Evolutionary conservation across 2,329 filamentous ascomycete genomes (phyloP).

Genomic region (Leptodontidium sp.): DNA sequence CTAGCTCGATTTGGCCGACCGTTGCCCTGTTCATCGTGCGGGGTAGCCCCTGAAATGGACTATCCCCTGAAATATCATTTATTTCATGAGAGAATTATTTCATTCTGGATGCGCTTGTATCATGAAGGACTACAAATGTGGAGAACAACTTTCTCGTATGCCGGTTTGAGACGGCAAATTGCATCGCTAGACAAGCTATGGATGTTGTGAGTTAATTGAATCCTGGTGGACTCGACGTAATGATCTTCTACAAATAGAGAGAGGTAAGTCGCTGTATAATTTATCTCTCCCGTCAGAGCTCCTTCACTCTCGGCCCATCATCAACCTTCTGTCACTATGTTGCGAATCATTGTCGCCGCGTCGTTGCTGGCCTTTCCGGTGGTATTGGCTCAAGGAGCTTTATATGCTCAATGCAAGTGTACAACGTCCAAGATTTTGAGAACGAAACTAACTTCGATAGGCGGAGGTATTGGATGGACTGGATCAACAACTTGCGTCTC

Average conservation of each 20-base stretch:
- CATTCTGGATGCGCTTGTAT: neutral
- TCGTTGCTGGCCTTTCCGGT: neutral
- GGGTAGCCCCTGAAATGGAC: neutral
- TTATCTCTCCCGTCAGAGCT: neutral
- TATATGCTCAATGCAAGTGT: slow-evolving; percentile 15
- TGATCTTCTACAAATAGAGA: neutral
- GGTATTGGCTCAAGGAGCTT: slow-evolving; percentile 11
- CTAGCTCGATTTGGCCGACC: neutral
- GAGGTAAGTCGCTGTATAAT: neutral
- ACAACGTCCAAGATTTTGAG: neutral
- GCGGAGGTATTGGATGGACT: slow-evolving; percentile 11
- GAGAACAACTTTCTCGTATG: no score
- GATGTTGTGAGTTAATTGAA: slow-evolving; percentile 8
- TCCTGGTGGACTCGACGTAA: neutral
- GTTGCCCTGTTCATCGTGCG: neutral
- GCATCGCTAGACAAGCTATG: neutral
- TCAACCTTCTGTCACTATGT: slow-evolving; percentile 2
- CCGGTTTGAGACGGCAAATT: neutral
- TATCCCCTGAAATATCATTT: neutral
- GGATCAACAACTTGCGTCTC: slow-evolving; percentile 16
- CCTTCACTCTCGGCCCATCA: neutral
- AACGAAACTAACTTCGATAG: neutral
- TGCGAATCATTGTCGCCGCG: neutral
- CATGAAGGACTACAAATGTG: neutral
- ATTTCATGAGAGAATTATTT: neutral